Evolutionary conservation across 805 yeast species (phyloP).

Genomic region (Cyberlindnera americana): DNA sequence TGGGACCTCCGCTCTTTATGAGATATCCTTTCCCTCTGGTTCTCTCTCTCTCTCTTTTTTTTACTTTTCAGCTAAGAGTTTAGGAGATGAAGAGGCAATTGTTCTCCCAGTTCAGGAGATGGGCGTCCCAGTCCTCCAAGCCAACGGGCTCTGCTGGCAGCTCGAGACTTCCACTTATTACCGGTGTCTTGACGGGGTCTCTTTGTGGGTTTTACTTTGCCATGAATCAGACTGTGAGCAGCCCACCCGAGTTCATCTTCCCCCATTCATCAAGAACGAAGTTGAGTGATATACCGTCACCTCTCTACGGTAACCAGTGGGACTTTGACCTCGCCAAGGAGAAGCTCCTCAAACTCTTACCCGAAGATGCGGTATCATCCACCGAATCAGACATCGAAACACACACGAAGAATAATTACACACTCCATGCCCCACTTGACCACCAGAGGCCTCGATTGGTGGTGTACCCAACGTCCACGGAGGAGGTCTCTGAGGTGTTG

Average conservation of each 20-base stretch:
- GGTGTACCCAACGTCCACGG: conserved; percentile 51
- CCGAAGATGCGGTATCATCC: conserved; percentile 29
- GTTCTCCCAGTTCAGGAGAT: conserved; percentile 3
- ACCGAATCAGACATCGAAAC: conserved; percentile 34
- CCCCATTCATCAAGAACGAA: conserved; percentile 27
- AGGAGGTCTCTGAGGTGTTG: conserved; percentile 53
- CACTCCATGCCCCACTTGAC: conserved; percentile 50
- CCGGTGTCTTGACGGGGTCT: conserved; percentile 22
- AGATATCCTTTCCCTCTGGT: no score
- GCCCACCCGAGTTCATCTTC: conserved; percentile 29
- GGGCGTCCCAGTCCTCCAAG: conserved; percentile 5
- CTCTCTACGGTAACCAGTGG: conserved; percentile 27
- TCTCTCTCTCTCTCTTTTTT: no score
- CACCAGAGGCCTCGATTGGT: conserved; percentile 32
- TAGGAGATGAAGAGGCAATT: no score
- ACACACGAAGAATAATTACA: conserved; percentile 47
- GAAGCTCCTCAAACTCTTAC: conserved; percentile 31
- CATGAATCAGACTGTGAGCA: conserved; percentile 21
- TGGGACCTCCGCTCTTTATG: no score
- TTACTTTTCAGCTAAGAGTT: no score
- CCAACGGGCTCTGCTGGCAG: no score
- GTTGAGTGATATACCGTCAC: conserved; percentile 23
- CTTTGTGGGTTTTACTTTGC: conserved; percentile 25
- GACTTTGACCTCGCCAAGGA: conserved; percentile 27
- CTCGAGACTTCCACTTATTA: conserved; percentile 10